Conservation (phyloP, 2,329 filamentous ascomycete species). For the Microsporum canis region DNA sequence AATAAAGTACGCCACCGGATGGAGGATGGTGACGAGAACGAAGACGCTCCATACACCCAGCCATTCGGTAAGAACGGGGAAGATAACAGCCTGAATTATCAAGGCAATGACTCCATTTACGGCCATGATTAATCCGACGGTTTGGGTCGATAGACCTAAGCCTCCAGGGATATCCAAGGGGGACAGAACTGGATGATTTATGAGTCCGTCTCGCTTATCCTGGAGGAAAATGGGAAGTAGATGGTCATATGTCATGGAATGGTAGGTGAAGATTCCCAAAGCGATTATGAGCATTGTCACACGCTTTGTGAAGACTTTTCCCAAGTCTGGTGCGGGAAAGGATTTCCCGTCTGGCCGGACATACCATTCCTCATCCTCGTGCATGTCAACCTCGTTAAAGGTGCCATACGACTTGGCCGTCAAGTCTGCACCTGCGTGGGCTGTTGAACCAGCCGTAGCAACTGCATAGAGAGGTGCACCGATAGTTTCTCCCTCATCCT, state of each 20-base stretch:
- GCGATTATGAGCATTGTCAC: conserved; percentile 70
- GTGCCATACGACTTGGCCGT: conserved; percentile 72
- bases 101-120: conserved; percentile 61
- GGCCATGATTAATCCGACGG: conserved; percentile 57
- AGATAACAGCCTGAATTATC: conserved; percentile 60
- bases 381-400: conserved; percentile 48
- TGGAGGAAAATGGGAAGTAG: conserved; percentile 88
- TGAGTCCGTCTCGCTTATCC: conserved; percentile 42
- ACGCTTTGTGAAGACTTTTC: conserved; percentile 47
- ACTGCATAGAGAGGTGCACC: conserved; percentile 43
- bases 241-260: conserved; percentile 91
- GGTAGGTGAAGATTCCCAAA: conserved; percentile 82
- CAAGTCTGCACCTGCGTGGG: conserved; percentile 60
- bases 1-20: conserved; percentile 57
- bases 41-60: conserved; percentile 59
- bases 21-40: conserved; percentile 51
- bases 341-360: conserved; percentile 11
- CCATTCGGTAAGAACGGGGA: conserved; percentile 51
- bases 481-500: conserved; percentile 8
- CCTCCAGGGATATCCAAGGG: conserved; percentile 51
- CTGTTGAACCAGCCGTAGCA: conserved; percentile 61
- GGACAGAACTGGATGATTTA: conserved; percentile 25
- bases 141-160: conserved; percentile 53
- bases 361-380: conserved; percentile 44
- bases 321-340: conserved; percentile 29